A percentile compares a stretch with the other conserved stretches of the same genome.
Evolutionary conservation across 805 yeast species (phyloP).

Genomic region (Barnettozyma californica): DNA sequence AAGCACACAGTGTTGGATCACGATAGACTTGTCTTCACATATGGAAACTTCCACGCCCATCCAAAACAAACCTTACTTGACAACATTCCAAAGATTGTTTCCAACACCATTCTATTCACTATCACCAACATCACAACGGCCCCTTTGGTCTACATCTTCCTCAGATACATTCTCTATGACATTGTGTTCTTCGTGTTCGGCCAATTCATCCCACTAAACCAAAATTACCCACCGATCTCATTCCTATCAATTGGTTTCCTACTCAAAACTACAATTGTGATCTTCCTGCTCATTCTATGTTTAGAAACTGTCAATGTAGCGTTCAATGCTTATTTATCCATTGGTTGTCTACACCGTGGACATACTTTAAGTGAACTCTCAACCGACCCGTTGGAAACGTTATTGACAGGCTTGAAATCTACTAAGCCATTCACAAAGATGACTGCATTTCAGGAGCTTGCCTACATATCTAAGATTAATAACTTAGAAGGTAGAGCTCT

Average conservation of each 20-base stretch:
- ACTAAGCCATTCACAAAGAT: conserved; percentile 43
- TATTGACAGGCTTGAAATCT: conserved; percentile 59
- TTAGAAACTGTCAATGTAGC: conserved; percentile 57
- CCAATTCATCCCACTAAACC: conserved; percentile 33
- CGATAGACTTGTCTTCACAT: conserved; percentile 44
- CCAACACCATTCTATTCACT: conserved; percentile 34
- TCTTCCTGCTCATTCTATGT: conserved; percentile 32
- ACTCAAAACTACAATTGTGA: conserved; percentile 27
- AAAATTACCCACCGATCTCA: conserved; percentile 34
- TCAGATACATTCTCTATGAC: conserved; percentile 39
- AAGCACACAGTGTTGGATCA: conserved; percentile 51
- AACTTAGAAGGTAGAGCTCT: conserved; percentile 44
- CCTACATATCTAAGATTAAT: conserved; percentile 51
- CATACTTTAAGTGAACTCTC: conserved; percentile 55
- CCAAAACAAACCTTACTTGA: conserved; percentile 31
- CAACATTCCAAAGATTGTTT: conserved; percentile 28
- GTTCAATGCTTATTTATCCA: conserved; percentile 59
- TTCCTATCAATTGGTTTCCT: conserved; percentile 28
- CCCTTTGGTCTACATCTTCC: conserved; percentile 33
- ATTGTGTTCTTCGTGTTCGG: conserved; percentile 28
- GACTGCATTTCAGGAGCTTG: conserved; percentile 74
- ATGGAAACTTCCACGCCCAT: conserved; percentile 33
- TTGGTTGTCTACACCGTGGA: conserved; percentile 68
- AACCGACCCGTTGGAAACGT: conserved; percentile 56
- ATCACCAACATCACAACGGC: conserved; percentile 17